phyloP scores from a whole-genome alignment of 495 filamentous ascomycete species.

The Hypoxylon lenormandii region DNA sequence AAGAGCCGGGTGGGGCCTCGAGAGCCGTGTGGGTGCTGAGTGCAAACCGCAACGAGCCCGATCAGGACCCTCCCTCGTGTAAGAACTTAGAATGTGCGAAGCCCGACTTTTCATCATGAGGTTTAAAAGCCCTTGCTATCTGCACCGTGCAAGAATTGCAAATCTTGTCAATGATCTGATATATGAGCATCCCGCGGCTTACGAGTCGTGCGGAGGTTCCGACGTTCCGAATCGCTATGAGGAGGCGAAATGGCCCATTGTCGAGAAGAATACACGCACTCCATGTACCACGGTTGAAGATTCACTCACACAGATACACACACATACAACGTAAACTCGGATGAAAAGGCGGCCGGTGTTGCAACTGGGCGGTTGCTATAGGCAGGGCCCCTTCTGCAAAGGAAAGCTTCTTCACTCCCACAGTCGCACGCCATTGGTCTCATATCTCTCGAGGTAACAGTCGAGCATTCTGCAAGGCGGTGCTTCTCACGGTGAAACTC shows the following conservation, averaged over 20 bases:
- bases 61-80: conserved; percentile 41
- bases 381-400: conserved; percentile 24
- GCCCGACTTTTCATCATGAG: conserved; percentile 20
- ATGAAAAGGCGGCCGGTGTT: conserved; percentile 25
- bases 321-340: conserved; percentile 7
- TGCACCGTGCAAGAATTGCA: conserved; percentile 33
- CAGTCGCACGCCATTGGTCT: conserved; percentile 31
- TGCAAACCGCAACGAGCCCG: conserved; percentile 23
- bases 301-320: conserved; percentile 14
- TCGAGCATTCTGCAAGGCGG: conserved; percentile 41
- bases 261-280: conserved; percentile 18
- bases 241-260: conserved; percentile 21
- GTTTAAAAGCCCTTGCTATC: conserved; percentile 27
- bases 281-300: conserved; percentile 17
- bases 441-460: conserved; percentile 33
- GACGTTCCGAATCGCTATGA: conserved; percentile 33
- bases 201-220: conserved; percentile 27
- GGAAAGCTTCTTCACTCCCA: conserved; percentile 11
- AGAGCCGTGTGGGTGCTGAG: conserved; percentile 14
- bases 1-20: conserved; percentile 22
- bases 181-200: conserved; percentile 32
- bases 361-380: conserved; percentile 30
- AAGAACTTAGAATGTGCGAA: conserved; percentile 46
- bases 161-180: conserved; percentile 30
- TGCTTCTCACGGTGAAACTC: conserved; percentile 48